Base-by-base conservation (phyloP, 441 rosid species). In the Syzygium syzygioides region DNA sequence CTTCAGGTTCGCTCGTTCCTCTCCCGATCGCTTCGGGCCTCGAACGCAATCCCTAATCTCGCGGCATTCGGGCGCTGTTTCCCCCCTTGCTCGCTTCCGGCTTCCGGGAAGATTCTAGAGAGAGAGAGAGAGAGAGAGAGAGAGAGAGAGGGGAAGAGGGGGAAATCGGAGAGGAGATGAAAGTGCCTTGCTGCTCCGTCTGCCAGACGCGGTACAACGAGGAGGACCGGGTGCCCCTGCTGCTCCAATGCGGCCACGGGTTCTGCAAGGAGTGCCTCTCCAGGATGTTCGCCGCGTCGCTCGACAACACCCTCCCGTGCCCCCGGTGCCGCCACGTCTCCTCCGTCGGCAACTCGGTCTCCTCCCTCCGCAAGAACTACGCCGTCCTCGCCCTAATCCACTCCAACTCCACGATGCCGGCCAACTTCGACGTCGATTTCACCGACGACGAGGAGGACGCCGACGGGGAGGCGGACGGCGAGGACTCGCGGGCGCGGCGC, bases 141-240 rank as follows among this genome's bases (percentile, higher is more conserved):
- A 59, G 64, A 10, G 14, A 26, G 64, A 53, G 55, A 53, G 30
- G 3, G 76, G 23, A n/a, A 20, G 45, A 26, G 55, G 14, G 56
- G 30, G 79, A 30, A 41, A 59, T 85, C 60, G 83, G n/a, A 12
- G 37, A 55, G 20, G 71, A 90, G 80, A 96, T 95, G 95, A 96
- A 96, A 90, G 97, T 96, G 14, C 98, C 99, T 20, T 95, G 97
- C 86, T 98, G 99, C 90, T 97, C 98, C 26, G 98, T 98, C 54
- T 98, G 99, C 93, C 99, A 97, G 92, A 96, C 96, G 64, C 92
- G 99, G 92, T 98, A 98, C 93, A 96, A 97, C 93, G 99, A 97
- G 91, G 98, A 94, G 4, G 99, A 96, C 86, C 92, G 99, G 86
- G 99, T 95, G 88, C 99, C 99, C 18, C 89, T 97, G 4, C 90